These are phyloP conservation scores for Kingdonia uniflora DNA, from an alignment of 164 flowering plant genomes.

Conservation along the genomic window DNA sequence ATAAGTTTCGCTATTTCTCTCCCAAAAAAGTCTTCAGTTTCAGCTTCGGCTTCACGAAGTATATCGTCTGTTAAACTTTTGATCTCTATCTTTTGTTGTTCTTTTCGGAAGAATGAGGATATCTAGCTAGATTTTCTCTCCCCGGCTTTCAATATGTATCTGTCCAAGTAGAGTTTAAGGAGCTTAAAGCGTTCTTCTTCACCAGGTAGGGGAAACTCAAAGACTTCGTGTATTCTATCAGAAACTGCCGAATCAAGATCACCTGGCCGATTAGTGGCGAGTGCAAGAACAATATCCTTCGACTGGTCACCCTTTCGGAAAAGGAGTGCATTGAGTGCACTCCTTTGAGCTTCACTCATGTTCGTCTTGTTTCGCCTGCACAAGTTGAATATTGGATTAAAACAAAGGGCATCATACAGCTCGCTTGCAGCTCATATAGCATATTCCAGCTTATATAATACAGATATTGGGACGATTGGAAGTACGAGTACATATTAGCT, in stretches of 20 bases:
- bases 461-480: too few relatives aligned
- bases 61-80: slow-evolving; percentile 67
- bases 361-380: slow-evolving; percentile 92
- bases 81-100: slow-evolving; percentile 76
- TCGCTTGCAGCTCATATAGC: too few relatives aligned
- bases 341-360: slow-evolving; percentile 98
- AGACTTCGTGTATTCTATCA: slow-evolving; percentile 85
- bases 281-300: slow-evolving; percentile 90
- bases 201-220: slow-evolving; percentile 89
- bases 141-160: slow-evolving; percentile 77
- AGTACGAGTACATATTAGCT: too few relatives aligned
- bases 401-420: background rate
- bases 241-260: slow-evolving; percentile 95
- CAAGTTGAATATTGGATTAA: background rate
- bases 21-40: slow-evolving; percentile 87
- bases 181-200: slow-evolving; percentile 81
- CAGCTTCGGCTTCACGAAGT: slow-evolving; percentile 71
- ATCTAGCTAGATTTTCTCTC: slow-evolving; percentile 49
- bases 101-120: slow-evolving; percentile 28
- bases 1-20: slow-evolving; percentile 93
- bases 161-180: slow-evolving; percentile 79
- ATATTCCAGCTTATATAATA: too few relatives aligned
- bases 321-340: slow-evolving; percentile 93
- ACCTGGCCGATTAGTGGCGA: slow-evolving; percentile 95
- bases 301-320: slow-evolving; percentile 98